A percentile compares a stretch with the other conserved stretches of the same genome.
phyloP scores from a whole-genome alignment of 352 stramenopile species.

The Pythium aquatile region DNA sequence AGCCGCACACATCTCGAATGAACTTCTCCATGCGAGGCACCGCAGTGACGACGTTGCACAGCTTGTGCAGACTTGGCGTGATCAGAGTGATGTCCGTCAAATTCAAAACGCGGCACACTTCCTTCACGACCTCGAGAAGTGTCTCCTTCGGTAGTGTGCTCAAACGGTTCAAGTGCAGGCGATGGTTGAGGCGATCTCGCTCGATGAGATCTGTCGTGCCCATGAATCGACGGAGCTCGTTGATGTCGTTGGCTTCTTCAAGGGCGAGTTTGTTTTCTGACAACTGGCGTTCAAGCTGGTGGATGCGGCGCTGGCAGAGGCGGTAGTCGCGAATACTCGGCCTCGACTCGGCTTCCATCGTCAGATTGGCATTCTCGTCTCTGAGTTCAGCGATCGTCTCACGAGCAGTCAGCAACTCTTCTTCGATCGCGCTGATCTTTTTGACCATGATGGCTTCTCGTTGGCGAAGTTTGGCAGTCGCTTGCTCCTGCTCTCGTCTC shows the following conservation, averaged over 20 bases:
- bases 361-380: conserved; percentile 80
- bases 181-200: conserved; percentile 75
- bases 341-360: conserved; percentile 69
- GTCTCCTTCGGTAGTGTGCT: conserved; percentile 78
- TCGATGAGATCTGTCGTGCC: conserved; percentile 78
- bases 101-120: conserved; percentile 79
- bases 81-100: conserved; percentile 84
- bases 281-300: conserved; percentile 76
- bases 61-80: conserved; percentile 70
- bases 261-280: conserved; percentile 69
- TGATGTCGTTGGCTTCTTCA: conserved; percentile 72
- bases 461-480: conserved; percentile 53
- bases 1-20: conserved; percentile 81
- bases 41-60: conserved; percentile 74
- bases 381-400: conserved; percentile 71
- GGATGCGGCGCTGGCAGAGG: conserved; percentile 62
- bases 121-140: conserved; percentile 76
- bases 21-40: conserved; percentile 87
- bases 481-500: conserved; percentile 68
- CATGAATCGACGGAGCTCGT: conserved; percentile 81
- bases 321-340: conserved; percentile 85
- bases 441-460: conserved; percentile 73
- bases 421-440: conserved; percentile 75
- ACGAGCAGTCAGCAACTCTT: conserved; percentile 56
- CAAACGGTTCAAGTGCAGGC: conserved; percentile 72